Conservation (phyloP, 2,329 filamentous ascomycete species). For the Venturia aucupariae region DNA sequence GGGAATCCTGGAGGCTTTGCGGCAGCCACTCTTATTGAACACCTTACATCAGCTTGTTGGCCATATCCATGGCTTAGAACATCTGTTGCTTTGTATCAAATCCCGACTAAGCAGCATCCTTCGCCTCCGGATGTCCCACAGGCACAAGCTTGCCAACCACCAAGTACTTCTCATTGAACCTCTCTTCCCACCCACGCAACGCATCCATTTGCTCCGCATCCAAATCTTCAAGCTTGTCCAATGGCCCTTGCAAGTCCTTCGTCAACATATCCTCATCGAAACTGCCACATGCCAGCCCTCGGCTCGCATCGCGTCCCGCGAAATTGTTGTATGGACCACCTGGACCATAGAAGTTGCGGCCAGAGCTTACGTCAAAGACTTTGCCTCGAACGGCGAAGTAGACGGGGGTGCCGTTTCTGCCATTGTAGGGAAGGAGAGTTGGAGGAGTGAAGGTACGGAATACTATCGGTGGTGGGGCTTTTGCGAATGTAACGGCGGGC, state of each 20-base stretch:
- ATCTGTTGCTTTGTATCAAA: too few relatives aligned
- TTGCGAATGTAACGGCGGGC: constrained; percentile 42
- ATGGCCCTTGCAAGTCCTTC: constrained; percentile 72
- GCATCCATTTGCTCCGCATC: constrained; percentile 71
- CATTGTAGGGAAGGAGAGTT: constrained; percentile 80
- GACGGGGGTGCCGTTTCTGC: constrained; percentile 61
- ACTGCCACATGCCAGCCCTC: constrained; percentile 80
- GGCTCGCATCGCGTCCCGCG: constrained; percentile 80
- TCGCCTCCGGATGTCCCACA: constrained; percentile 45
- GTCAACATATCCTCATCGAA: constrained; percentile 96
- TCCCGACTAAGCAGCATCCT: constrained; percentile 25
- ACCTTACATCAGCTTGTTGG: too few relatives aligned
- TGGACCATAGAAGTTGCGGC: constrained; percentile 91
- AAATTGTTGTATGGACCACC: constrained; percentile 95
- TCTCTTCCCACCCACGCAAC: constrained; percentile 82
- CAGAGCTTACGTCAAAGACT: constrained; percentile 81
- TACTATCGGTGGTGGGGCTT: constrained; percentile 60
- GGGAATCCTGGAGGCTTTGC: too few relatives aligned
- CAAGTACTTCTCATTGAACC: constrained; percentile 88
- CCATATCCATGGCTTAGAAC: too few relatives aligned
- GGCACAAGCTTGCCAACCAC: constrained; percentile 82
- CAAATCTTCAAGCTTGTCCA: constrained; percentile 68
- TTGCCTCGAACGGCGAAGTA: constrained; percentile 86
- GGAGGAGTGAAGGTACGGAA: constrained; percentile 78
- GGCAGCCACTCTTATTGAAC: too few relatives aligned